Conservation (phyloP, 108 stramenopile species). For the Fragilaria radians region DNA sequence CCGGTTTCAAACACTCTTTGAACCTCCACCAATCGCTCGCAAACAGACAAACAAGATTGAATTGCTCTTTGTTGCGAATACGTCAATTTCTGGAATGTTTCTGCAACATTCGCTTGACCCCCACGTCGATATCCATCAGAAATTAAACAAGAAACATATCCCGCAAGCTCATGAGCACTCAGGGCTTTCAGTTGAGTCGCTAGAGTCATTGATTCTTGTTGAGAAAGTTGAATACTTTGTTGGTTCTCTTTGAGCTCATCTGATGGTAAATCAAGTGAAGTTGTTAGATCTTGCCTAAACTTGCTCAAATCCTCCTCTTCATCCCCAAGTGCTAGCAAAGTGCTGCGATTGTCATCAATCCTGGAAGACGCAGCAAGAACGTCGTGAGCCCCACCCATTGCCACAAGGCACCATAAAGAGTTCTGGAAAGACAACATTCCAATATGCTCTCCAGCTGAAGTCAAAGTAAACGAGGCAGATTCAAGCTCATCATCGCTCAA, state of each 20-base stretch:
- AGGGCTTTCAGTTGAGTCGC: constrained; percentile 34
- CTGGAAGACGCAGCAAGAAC: constrained; percentile 46
- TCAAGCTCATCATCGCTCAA: constrained; percentile 20
- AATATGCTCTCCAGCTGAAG: constrained; percentile 60
- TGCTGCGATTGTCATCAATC: constrained; percentile 28
- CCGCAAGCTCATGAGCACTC: constrained; percentile 56
- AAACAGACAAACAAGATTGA: constrained; percentile 46
- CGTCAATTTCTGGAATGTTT: constrained; percentile 45
- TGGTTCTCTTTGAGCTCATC: constrained; percentile 13
- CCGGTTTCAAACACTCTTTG: constrained; percentile 51
- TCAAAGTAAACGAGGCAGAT: constrained; percentile 31
- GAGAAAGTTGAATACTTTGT: constrained; percentile 19
- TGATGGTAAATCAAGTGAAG: background rate
- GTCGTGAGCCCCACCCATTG: constrained; percentile 76
- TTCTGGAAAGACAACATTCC: constrained; percentile 80
- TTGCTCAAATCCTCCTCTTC: constrained; percentile 2
- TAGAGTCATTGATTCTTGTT: constrained; percentile 47
- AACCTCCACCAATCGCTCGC: constrained; percentile 67
- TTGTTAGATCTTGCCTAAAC: too few relatives aligned
- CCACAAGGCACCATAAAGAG: constrained; percentile 58
- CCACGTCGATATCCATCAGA: constrained; percentile 44
- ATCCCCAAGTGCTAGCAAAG: constrained; percentile 1
- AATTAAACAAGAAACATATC: constrained; percentile 68
- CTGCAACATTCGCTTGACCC: constrained; percentile 32
- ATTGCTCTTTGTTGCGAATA: constrained; percentile 57